phyloP scores from a whole-genome alignment of 1,139 yeast genomes.

The Lodderomyces jiufengensis region DNA sequence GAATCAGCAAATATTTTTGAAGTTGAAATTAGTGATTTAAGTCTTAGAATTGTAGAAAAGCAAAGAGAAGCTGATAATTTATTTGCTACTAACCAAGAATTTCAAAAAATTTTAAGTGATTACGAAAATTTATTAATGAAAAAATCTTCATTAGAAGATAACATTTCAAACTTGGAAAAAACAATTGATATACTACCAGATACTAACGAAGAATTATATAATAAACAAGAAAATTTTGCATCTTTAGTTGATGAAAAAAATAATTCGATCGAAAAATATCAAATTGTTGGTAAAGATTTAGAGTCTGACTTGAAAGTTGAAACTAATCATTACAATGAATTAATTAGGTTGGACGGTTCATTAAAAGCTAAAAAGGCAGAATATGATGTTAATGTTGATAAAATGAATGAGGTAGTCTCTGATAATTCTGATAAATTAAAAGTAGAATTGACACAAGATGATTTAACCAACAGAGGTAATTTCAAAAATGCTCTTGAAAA shows the following conservation, averaged over 20 bases:
- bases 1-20: conserved; percentile 43
- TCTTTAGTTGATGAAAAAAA: conserved; percentile 38
- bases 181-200: conserved; percentile 48
- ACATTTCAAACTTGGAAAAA: conserved; percentile 43
- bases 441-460: conserved; percentile 9
- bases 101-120: conserved; percentile 67
- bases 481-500: conserved; percentile 13
- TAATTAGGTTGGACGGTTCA: conserved; percentile 56
- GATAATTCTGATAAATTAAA: conserved; percentile 17
- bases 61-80: conserved; percentile 60
- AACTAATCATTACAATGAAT: conserved; percentile 36
- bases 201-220: conserved; percentile 47
- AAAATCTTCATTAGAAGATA: conserved; percentile 41
- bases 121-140: conserved; percentile 56
- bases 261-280: conserved; percentile 19
- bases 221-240: conserved; percentile 54
- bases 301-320: conserved; percentile 17
- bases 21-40: conserved; percentile 48
- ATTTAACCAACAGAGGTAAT: conserved; percentile 10
- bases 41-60: conserved; percentile 46
- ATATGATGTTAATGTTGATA: conserved; percentile 17
- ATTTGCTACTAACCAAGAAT: conserved; percentile 77
- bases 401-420: conserved; percentile 7
- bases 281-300: conserved; percentile 11
- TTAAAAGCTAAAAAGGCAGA: conserved; percentile 45